Conservation (phyloP, 1,139 yeast genomes). For the Lodderomyces metapsilosis region DNA sequence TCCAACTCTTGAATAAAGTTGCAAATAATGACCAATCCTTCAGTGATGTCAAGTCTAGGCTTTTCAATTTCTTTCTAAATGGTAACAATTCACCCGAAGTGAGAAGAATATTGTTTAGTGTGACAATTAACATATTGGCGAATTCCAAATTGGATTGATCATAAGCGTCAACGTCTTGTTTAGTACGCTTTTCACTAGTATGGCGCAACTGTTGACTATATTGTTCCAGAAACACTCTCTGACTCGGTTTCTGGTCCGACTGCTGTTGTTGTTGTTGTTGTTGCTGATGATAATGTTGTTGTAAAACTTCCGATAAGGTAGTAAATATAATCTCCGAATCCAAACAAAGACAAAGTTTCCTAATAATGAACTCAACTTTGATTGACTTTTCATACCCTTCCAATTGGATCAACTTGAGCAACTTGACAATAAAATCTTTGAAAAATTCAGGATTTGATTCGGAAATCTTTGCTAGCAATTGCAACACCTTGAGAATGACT, state of each 20-base stretch:
- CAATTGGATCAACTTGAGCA: constrained; percentile 63
- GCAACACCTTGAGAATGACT: constrained; percentile 76
- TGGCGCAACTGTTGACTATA: background rate
- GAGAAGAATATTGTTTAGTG: constrained; percentile 81
- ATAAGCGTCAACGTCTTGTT: constrained; percentile 5
- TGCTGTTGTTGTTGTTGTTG: background rate
- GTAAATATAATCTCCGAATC: constrained; percentile 82
- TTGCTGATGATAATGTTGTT: constrained; percentile 4
- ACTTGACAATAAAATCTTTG: constrained; percentile 69
- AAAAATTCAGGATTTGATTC: constrained; percentile 80
- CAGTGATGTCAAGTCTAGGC: constrained; percentile 40
- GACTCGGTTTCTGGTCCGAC: background rate
- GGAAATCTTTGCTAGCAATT: constrained; percentile 76
- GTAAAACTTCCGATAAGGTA: constrained; percentile 72
- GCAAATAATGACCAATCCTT: constrained; percentile 77
- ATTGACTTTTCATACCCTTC: constrained; percentile 38
- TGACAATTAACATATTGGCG: constrained; percentile 79
- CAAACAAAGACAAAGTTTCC: constrained; percentile 79
- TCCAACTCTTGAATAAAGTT: constrained; percentile 85
- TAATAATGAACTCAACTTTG: constrained; percentile 78
- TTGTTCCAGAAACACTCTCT: background rate
- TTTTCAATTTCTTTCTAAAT: constrained; percentile 65
- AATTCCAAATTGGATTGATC: constrained; percentile 55
- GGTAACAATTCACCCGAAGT: constrained; percentile 79
- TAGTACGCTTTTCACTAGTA: background rate